Conservation (phyloP, 1,284 basidiomycete genomes). For the Abortiporus biennis region DNA sequence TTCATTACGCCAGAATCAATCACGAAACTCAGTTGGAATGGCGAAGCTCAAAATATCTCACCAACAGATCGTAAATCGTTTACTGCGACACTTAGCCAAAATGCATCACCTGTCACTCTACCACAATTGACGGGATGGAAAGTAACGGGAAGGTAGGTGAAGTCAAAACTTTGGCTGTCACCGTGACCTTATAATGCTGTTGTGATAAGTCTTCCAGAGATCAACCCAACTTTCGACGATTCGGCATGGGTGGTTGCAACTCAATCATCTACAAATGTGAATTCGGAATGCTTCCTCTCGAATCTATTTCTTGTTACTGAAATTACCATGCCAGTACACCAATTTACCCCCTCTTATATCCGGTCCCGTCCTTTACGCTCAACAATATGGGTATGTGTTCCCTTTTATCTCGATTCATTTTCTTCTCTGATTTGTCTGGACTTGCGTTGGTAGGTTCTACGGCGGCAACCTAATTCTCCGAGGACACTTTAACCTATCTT, state of each 20-base stretch:
- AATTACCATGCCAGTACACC: slow-evolving; percentile 30
- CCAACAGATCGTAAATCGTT: slow-evolving; percentile 27
- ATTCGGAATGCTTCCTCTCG: slow-evolving; percentile 4
- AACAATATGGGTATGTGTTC: slow-evolving; percentile 39
- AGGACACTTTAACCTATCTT: slow-evolving; percentile 42
- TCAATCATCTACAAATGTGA: slow-evolving; percentile 37
- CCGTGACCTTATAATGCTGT: slow-evolving; percentile 1
- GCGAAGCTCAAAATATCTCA: slow-evolving; percentile 17
- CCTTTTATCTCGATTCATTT: no score
- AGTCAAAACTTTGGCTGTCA: not conserved
- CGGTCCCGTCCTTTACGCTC: slow-evolving; percentile 38
- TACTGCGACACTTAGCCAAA: slow-evolving; percentile 19
- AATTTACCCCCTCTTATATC: slow-evolving; percentile 38
- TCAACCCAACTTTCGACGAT: slow-evolving; percentile 38
- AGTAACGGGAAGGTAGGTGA: slow-evolving; percentile 32
- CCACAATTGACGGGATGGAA: slow-evolving; percentile 39
- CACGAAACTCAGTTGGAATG: slow-evolving; percentile 39
- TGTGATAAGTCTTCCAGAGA: slow-evolving; percentile 34
- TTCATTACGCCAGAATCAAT: slow-evolving; percentile 35
- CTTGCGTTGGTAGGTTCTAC: slow-evolving; percentile 31
- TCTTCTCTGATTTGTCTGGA: no score
- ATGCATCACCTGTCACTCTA: slow-evolving; percentile 18
- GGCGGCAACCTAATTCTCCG: slow-evolving; percentile 45
- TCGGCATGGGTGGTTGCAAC: slow-evolving; percentile 35
- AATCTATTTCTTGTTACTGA: slow-evolving; percentile 1